These are phyloP conservation scores for Microdochium nivale DNA, from an alignment of 2,329 filamentous ascomycete genomes.

Conservation along the genomic window DNA sequence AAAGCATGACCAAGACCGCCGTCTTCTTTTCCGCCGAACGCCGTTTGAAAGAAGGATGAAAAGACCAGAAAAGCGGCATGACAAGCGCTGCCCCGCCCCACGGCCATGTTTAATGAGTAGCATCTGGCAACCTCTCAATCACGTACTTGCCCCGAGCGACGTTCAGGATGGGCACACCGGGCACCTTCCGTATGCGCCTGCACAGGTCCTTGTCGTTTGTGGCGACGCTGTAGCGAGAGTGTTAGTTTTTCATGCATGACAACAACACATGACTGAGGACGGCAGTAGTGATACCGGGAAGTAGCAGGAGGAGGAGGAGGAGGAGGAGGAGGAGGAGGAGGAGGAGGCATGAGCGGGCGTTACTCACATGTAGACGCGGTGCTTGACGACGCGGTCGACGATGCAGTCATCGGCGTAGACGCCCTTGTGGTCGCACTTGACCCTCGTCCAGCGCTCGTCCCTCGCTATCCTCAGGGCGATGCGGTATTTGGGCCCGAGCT, in stretches of 20 bases:
- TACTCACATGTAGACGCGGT: conserved; percentile 22
- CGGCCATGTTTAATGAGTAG: conserved; percentile 49
- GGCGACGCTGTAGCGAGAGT: conserved; percentile 67
- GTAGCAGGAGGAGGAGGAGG: neutral
- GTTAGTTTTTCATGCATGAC: neutral
- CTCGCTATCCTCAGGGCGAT: conserved; percentile 79
- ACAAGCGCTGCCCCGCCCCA: no score
- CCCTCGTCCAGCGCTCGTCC: conserved; percentile 79
- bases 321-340: neutral
- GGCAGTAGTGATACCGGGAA: no score
- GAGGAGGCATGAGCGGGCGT: no score
- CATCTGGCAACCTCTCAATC: conserved; percentile 84
- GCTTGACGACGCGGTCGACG: conserved; percentile 64
- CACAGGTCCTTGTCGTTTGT: conserved; percentile 66
- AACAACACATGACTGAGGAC: neutral
- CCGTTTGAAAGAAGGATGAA: no score
- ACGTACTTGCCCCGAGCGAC: conserved; percentile 87
- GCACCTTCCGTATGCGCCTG: conserved; percentile 72
- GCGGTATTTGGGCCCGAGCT: conserved; percentile 80
- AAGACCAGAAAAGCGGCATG: no score
- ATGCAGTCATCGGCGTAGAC: conserved; percentile 80
- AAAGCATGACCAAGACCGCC: no score
- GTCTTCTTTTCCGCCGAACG: no score
- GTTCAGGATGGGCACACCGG: conserved; percentile 64
- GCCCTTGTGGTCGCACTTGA: conserved; percentile 73